Evolutionary conservation across 345 rosid genomes (phyloP).

Genomic region (Populus alba): DNA sequence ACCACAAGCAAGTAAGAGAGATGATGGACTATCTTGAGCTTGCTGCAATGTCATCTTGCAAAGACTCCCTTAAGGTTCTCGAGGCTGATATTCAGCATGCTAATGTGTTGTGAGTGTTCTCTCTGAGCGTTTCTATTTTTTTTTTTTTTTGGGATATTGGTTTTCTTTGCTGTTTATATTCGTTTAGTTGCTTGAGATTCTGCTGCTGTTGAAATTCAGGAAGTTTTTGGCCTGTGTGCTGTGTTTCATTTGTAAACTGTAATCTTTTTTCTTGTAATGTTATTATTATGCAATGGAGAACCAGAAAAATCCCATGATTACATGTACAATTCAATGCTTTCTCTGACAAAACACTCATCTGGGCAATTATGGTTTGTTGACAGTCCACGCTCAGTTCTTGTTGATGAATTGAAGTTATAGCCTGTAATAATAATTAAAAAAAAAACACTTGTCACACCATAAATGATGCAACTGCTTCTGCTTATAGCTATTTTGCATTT

Average conservation of each 20-base stretch:
- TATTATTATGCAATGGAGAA: background rate
- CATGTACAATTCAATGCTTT: background rate
- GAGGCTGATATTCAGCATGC: constrained; percentile 52
- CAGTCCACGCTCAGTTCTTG: background rate
- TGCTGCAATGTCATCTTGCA: constrained; percentile 33
- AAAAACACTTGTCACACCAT: background rate
- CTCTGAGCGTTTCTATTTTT: background rate
- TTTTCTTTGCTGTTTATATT: background rate
- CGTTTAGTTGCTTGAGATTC: background rate
- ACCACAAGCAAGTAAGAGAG: background rate
- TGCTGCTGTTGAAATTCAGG: background rate
- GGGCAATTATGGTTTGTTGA: background rate
- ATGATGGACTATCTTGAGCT: constrained; percentile 35
- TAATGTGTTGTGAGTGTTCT: constrained; percentile 42
- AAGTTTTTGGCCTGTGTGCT: background rate
- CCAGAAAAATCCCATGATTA: background rate
- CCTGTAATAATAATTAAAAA: no score
- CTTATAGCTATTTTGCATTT: background rate
- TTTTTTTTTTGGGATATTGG: background rate
- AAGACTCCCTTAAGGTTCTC: constrained; percentile 41
- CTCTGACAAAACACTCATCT: background rate
- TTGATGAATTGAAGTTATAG: background rate
- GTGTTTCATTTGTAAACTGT: background rate
- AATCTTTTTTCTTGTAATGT: background rate
- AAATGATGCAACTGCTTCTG: background rate